Conservation (phyloP, 1,284 basidiomycete genomes). For the Irpex sp. region DNA sequence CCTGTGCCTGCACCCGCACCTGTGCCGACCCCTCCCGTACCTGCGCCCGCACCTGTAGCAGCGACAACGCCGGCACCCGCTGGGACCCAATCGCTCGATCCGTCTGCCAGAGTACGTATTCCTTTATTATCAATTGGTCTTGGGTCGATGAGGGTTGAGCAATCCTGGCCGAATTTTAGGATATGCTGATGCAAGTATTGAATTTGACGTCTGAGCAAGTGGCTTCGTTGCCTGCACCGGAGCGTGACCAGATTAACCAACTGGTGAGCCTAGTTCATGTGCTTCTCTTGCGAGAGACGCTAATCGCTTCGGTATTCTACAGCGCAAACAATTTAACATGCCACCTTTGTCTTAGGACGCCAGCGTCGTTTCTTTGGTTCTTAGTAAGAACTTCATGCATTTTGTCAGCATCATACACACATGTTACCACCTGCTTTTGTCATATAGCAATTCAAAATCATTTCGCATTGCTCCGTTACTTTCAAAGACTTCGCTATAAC, state of each 20-base stretch:
- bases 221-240: constrained; percentile 76
- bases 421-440: neutral
- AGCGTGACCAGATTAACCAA: constrained; percentile 83
- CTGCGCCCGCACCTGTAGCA: constrained; percentile 21
- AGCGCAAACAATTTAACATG: constrained; percentile 43
- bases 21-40: constrained; percentile 22
- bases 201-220: constrained; percentile 87
- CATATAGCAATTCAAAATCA: neutral
- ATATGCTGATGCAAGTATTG: constrained; percentile 85
- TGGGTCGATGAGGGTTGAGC: neutral
- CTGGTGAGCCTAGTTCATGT: constrained; percentile 49
- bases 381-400: neutral
- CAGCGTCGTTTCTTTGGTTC: neutral
- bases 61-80: constrained; percentile 2
- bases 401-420: neutral
- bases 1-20: constrained; percentile 23
- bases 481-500: too few species aligned
- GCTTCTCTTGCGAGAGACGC: too few species aligned
- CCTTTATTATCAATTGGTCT: neutral
- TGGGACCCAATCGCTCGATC: constrained; percentile 5
- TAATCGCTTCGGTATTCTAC: neutral
- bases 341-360: neutral
- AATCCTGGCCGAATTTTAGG: constrained; percentile 35
- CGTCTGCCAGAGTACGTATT: constrained; percentile 27
- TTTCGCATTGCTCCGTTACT: too few species aligned